These are phyloP conservation scores for Macroventuria anomochaeta DNA, from an alignment of 2,329 filamentous ascomycete genomes.

Conservation along the genomic window DNA sequence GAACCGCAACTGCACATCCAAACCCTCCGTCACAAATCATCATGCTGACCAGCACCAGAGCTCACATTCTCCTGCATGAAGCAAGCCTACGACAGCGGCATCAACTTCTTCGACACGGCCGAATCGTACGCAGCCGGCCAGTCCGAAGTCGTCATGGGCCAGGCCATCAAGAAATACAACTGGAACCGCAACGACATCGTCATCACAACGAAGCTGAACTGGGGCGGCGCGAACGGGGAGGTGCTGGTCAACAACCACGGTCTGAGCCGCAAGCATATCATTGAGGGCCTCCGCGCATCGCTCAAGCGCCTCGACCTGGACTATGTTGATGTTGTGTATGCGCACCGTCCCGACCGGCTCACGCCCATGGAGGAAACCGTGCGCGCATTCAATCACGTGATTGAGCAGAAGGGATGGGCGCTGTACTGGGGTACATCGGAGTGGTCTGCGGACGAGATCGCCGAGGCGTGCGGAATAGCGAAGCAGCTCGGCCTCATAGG, in stretches of 20 bases:
- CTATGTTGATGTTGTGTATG: conserved; percentile 74
- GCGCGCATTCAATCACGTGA: conserved; percentile 73
- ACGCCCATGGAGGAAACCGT: conserved; percentile 77
- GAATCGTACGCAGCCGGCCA: conserved; percentile 58
- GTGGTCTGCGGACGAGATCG: conserved; percentile 66
- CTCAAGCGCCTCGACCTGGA: conserved; percentile 64
- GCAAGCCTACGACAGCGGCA: conserved; percentile 62
- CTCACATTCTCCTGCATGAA: conserved; percentile 62
- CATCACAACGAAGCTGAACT: conserved; percentile 62
- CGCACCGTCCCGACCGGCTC: conserved; percentile 70
- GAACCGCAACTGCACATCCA: conserved; percentile 14
- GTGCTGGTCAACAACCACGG: conserved; percentile 69
- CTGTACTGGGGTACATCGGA: conserved; percentile 70
- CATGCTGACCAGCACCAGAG: conserved; percentile 44
- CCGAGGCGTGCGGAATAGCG: conserved; percentile 64
- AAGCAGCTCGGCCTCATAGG: conserved; percentile 66
- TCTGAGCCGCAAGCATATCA: conserved; percentile 72
- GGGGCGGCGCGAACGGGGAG: conserved; percentile 62
- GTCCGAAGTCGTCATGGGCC: conserved; percentile 62
- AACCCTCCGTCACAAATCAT: too few relatives aligned
- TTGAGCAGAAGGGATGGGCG: conserved; percentile 68
- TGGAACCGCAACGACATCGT: conserved; percentile 58
- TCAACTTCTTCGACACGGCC: conserved; percentile 48
- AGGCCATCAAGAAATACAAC: conserved; percentile 62
- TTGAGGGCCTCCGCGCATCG: conserved; percentile 69